Evolutionary conservation across 228 moss, liverwort and hornwort genomes (phyloP), one percentile per base, ranked within the genome.

Genomic region (Sphagnum magellanicum): DNA sequence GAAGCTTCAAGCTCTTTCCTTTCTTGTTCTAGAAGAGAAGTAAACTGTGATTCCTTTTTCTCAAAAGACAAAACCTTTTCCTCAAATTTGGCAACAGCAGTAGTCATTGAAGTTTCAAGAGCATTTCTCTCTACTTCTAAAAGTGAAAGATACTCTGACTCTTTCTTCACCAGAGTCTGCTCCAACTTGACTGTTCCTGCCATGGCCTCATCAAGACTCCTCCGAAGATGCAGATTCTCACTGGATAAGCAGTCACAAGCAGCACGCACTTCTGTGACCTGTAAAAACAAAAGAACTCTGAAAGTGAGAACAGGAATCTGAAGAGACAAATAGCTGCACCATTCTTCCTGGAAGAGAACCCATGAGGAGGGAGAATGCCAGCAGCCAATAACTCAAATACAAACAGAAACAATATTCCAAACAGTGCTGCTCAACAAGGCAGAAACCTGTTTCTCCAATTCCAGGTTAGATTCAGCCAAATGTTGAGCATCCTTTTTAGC

Each of bases 211-310:
- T 80, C 71, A 57, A 92, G 72, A 48, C 81, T 73, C 63, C 63
- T 77, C 70, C 75, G 82, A 14, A 92, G 76, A 74, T 80, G 77
- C 50, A 74, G 72, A 67, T 88, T 88, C 70, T 88, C 83, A 69
- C 60, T 60, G 13, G 65, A 66, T 64, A 90, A 75, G 68, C 71
- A 75, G 49, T 87, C 70, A 60, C 73, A 73, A 53, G 75, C 74
- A 69, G 71, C 63, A 67, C 75, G 81, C 49, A 85, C 67, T 69
- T 83, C 79, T 70, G 32, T 32, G 32, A 32, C 32, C 32, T 32
- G 32, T 32, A 32, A 32, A 32, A 32, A 32, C 32, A 32, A 32
- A 32, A 32, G 32, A 32, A 32, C 32, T 32, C 32, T 32, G 32
- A 32, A 32, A 32, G 32, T 32, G 32, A 32, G 32, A 32, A 32